These are phyloP conservation scores for Funneliformis mosseae DNA, from an alignment of 192 early-diverging fungal species.

Conservation along the genomic window DNA sequence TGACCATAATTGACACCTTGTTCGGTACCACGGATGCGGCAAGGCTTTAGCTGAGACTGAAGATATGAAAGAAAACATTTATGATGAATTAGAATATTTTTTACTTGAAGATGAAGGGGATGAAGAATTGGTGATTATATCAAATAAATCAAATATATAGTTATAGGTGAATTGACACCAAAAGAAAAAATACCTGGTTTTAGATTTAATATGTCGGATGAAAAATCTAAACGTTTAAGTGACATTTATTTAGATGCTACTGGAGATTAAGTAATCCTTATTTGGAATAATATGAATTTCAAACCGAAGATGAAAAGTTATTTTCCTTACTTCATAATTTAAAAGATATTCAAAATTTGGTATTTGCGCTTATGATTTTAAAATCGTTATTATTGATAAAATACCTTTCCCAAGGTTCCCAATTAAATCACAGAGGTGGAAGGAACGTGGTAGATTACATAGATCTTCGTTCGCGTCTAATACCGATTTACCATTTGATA, in stretches of 20 bases:
- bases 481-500: conserved; percentile 41
- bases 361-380: conserved; percentile 36
- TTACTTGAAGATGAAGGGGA: conserved; percentile 29
- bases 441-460: conserved; percentile 19
- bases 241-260: conserved; percentile 3
- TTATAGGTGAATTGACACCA: conserved; percentile 29
- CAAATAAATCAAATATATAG: conserved; percentile 20
- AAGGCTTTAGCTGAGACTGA: conserved; percentile 63
- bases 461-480: conserved; percentile 15
- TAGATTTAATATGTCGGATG: conserved; percentile 1
- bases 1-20: conserved; percentile 72
- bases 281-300: conserved; percentile 21
- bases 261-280: conserved; percentile 32
- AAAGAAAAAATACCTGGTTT: background rate
- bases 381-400: background rate
- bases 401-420: conserved; percentile 1
- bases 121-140: conserved; percentile 34
- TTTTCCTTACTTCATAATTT: conserved; percentile 36
- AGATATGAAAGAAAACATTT: background rate
- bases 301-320: conserved; percentile 33
- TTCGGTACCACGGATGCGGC: conserved; percentile 97
- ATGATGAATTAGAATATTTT: conserved; percentile 27
- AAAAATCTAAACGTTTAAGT: conserved; percentile 19
- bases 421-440: background rate
- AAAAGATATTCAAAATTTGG: conserved; percentile 43